Evolutionary conservation across 164 flowering plant species (phyloP).

Genomic region (Berberis thunbergii): DNA sequence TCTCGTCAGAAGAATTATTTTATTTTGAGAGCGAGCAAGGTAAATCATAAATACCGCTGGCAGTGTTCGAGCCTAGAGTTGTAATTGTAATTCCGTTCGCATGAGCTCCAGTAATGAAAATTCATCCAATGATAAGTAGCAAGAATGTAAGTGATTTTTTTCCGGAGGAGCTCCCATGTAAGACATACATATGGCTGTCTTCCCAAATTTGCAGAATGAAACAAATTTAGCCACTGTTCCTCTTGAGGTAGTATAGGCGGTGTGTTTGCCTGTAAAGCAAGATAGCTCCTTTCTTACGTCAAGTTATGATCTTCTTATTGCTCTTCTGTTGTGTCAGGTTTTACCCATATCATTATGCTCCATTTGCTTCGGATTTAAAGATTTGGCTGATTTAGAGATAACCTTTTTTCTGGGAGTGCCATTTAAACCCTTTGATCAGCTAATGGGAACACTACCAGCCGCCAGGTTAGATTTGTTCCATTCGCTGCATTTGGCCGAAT

Average conservation of each 20-base stretch:
- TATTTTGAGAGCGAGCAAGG: too few relatives aligned
- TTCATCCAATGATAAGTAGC: too few relatives aligned
- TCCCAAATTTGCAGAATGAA: too few relatives aligned
- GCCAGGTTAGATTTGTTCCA: conserved; percentile 47
- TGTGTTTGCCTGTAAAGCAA: background rate
- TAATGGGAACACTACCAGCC: conserved; percentile 94
- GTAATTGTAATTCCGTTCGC: too few relatives aligned
- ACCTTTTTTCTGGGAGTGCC: conserved; percentile 90
- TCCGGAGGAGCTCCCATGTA: too few relatives aligned
- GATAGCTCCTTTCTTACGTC: background rate
- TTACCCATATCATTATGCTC: conserved; percentile 98
- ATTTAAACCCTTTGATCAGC: conserved; percentile 97
- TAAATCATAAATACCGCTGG: too few relatives aligned
- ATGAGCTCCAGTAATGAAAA: too few relatives aligned
- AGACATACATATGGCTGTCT: too few relatives aligned
- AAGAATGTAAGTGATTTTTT: too few relatives aligned
- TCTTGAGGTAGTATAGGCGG: background rate
- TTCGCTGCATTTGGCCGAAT: background rate
- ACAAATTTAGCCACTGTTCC: background rate
- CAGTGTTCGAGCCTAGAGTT: too few relatives aligned
- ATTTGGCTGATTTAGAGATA: conserved; percentile 73
- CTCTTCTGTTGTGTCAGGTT: conserved; percentile 48
- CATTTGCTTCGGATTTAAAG: conserved; percentile 97
- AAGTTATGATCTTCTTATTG: too few relatives aligned
- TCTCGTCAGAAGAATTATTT: too few relatives aligned